phyloP scores from a whole-genome alignment of 371 early-diverging fungal species.

The Saksenaea oblongispora region DNA sequence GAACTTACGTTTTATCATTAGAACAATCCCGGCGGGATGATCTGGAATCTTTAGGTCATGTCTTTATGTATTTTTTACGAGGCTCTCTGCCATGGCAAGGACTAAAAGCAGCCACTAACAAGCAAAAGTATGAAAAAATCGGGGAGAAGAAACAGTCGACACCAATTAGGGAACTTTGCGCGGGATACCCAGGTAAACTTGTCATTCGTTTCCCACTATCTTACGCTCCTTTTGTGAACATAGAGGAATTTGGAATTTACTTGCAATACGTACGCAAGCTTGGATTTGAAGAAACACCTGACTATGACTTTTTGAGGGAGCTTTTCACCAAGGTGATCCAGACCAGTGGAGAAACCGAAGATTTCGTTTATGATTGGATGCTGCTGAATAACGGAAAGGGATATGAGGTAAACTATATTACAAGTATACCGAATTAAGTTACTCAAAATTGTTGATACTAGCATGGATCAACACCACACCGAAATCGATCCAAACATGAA shows the following conservation, averaged over 20 bases:
- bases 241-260: conserved; percentile 84
- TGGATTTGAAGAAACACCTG: conserved; percentile 92
- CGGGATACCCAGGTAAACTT: conserved; percentile 62
- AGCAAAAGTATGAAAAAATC: conserved; percentile 93
- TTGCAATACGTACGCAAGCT: conserved; percentile 85
- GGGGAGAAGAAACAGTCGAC: conserved; percentile 86
- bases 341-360: conserved; percentile 71
- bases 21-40: conserved; percentile 95
- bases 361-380: conserved; percentile 92
- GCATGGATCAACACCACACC: neutral
- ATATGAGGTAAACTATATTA: conserved; percentile 34
- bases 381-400: conserved; percentile 59
- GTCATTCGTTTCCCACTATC: neutral
- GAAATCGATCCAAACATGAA: neutral
- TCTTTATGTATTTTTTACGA: conserved; percentile 90
- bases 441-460: neutral
- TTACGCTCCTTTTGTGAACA: neutral
- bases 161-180: conserved; percentile 75
- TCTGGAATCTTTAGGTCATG: conserved; percentile 90
- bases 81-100: conserved; percentile 95
- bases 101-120: conserved; percentile 87
- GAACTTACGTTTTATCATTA: conserved; percentile 1
- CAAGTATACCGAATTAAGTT: neutral
- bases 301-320: conserved; percentile 83
- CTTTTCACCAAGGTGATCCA: conserved; percentile 81